A percentile compares a stretch with the other conserved stretches of the same genome.
Evolutionary conservation across 768 basidiomycete genomes (phyloP).

Genomic region (Mycena indigotica): DNA sequence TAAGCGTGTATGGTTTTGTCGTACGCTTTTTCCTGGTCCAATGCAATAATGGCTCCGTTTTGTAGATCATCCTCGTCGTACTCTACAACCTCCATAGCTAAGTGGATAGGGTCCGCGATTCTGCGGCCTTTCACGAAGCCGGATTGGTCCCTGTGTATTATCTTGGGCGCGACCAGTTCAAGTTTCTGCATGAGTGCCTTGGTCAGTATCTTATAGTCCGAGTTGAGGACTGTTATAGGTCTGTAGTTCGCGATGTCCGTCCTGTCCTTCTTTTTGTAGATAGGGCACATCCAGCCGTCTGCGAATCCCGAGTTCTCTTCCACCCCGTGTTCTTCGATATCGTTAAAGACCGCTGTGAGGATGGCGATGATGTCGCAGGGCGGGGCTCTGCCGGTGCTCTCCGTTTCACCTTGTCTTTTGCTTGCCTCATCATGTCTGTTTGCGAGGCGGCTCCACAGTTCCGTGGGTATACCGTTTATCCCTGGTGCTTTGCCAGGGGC

Average conservation of each 20-base stretch:
- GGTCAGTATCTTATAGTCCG: conserved; percentile 4
- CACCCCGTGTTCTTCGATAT: conserved; percentile 3
- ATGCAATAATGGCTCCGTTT: conserved; percentile 5
- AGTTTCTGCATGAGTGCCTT: conserved; percentile 1
- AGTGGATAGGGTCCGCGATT: conserved; percentile 27
- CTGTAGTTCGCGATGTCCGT: conserved; percentile 9
- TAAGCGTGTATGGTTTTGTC: conserved; percentile 27
- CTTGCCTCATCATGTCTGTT: neutral
- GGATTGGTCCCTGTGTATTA: conserved; percentile 3
- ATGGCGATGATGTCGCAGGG: neutral
- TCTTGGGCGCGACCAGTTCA: neutral
- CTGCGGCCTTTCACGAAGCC: conserved; percentile 27
- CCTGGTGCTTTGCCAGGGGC: neutral
- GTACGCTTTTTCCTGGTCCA: conserved; percentile 16
- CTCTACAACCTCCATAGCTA: conserved; percentile 15
- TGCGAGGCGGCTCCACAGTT: conserved; percentile 5
- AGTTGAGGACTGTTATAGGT: conserved; percentile 4
- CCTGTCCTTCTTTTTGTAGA: conserved; percentile 5
- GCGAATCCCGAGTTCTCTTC: neutral
- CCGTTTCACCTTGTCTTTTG: neutral
- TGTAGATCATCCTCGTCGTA: conserved; percentile 11
- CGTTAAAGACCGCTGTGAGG: conserved; percentile 1
- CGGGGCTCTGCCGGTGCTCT: neutral
- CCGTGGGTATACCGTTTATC: conserved; percentile 2
- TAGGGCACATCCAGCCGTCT: conserved; percentile 8